Conservation (phyloP, 2,329 filamentous ascomycete species). For the Fusarium sp. region DNA sequence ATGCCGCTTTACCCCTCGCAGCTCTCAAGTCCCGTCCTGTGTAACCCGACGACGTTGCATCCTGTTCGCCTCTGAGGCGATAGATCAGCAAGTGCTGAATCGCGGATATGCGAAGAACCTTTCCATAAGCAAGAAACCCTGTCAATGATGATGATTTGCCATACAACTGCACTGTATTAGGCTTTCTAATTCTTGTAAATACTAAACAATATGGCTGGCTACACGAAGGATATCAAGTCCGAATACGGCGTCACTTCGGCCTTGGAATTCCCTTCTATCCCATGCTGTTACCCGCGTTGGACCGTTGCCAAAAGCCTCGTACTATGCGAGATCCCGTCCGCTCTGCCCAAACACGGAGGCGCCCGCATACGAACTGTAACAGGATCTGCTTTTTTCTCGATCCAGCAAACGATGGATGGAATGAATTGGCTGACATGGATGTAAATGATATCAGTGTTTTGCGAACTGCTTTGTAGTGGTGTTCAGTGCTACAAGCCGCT, state of each 20-base stretch:
- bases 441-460: background rate
- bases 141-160: background rate
- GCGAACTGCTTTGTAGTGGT: background rate
- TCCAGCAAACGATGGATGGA: slow-evolving; percentile 11
- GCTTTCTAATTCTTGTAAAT: slow-evolving; percentile 14
- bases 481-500: background rate
- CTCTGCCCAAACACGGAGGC: slow-evolving; percentile 35
- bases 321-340: slow-evolving; percentile 41
- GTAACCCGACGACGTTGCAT: slow-evolving; percentile 26
- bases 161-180: background rate
- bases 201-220: slow-evolving; percentile 26
- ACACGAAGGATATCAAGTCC: slow-evolving; percentile 28
- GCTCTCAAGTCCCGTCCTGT: slow-evolving; percentile 34
- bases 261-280: slow-evolving; percentile 11
- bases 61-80: background rate
- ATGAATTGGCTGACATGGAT: slow-evolving; percentile 1
- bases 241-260: slow-evolving; percentile 42
- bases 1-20: slow-evolving; percentile 36
- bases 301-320: slow-evolving; percentile 32
- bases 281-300: slow-evolving; percentile 27
- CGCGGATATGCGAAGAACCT: background rate
- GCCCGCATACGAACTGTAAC: slow-evolving; percentile 21
- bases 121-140: background rate
- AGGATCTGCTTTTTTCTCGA: slow-evolving; percentile 26
- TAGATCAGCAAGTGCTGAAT: slow-evolving; percentile 11